These are phyloP conservation scores for Coniochaeta sp. DNA, from an alignment of 2,329 filamentous ascomycete genomes.

Conservation along the genomic window DNA sequence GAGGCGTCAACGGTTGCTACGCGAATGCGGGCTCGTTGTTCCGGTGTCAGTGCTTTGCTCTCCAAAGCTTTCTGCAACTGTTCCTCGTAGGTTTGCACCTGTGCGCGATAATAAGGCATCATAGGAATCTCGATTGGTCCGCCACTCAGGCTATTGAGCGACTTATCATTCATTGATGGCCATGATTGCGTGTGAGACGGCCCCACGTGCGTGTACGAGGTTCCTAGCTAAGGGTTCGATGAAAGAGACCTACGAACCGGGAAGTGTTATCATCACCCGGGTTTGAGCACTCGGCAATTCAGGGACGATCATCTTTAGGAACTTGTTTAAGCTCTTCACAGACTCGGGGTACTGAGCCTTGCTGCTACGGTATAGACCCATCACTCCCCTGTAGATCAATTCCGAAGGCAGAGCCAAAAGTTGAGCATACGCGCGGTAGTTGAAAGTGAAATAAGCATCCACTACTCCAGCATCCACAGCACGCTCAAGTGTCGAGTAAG, in stretches of 20 bases:
- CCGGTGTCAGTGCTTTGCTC: too few relatives aligned
- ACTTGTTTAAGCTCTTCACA: not conserved
- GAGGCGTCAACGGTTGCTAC: too few relatives aligned
- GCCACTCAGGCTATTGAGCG: not conserved
- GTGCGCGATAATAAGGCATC: not conserved
- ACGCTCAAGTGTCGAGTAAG: not conserved
- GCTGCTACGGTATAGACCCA: not conserved
- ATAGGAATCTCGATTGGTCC: not conserved
- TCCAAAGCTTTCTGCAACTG: too few relatives aligned
- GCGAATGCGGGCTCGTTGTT: too few relatives aligned
- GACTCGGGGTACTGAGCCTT: not conserved
- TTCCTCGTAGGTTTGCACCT: too few relatives aligned
- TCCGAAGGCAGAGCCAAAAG: not conserved
- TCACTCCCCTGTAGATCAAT: not conserved
- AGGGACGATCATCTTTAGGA: not conserved
- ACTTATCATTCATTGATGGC: not conserved
- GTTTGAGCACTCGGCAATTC: not conserved
- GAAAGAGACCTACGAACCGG: not conserved
- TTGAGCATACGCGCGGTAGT: not conserved
- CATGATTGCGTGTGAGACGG: not conserved
- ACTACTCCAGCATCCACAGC: not conserved
- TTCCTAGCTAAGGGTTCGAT: not conserved
- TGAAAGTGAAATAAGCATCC: not conserved
- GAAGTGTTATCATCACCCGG: not conserved
- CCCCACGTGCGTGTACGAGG: not conserved